Base-by-base conservation (phyloP, 2,329 filamentous ascomycete genomes). In the Rugonectria rugulosa region DNA sequence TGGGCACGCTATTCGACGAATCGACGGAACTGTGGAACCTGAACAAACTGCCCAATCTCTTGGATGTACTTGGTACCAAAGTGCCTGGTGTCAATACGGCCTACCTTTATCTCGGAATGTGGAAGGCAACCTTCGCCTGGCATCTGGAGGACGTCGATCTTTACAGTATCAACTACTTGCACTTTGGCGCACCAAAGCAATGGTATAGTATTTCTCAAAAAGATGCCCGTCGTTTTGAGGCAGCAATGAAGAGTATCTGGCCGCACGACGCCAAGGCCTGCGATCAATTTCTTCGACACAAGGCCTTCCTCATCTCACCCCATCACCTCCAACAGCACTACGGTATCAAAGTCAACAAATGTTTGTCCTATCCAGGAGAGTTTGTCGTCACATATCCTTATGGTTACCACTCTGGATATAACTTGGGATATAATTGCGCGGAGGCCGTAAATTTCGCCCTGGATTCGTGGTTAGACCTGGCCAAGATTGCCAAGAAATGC, bases 121-220 rank as follows among this genome's bases (percentile, higher is more conserved):
- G 95, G 95, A 98, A 98, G 75, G 94, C 95, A 11, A 98, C 95
- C 0, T 99, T 99, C 72, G 95, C 95, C 8, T 99, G 95, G 95
- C 95, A 99, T 82, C 78, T 99, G 48, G 95, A 99, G 72, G 95
- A 99, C 72, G 94, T 99, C 36, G 95, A 99, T 77, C 84, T 99
- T 5, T 99, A 99, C 85, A 98, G 93, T 73, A 99, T 99, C 82
- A 99, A 99, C 77, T 99, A 97, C 73, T 92, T 99, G 56, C 95
- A 99, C 70, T 99, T 99, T 72, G 95, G 95, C 50, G 95, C 95
- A 2, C 95, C 95, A 0, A 99, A 99, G 76, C 95, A 99, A 73
- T 99, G 95, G 95, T 99, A 99, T 77, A 97, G 93, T 74, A 98
- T 99, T 63, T 97, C 94, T 1, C 96, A 98, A 73, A 90, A 91